A percentile compares a stretch with the other conserved stretches of the same genome.
Conservation (phyloP, 108 stramenopile species). For the Aureococcus anophagefferens region DNA sequence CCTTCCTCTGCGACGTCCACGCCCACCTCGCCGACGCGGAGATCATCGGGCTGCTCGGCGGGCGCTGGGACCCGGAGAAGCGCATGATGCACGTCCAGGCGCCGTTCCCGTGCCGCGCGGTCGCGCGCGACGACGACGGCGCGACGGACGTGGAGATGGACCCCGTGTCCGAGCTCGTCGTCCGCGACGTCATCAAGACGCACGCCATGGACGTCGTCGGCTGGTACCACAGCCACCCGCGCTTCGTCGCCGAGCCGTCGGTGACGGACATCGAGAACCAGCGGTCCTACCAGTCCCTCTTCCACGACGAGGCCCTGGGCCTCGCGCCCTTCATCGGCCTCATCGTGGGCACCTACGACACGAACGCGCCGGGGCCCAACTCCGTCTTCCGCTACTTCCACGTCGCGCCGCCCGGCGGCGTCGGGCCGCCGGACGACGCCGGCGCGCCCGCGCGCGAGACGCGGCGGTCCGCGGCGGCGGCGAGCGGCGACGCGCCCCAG, state of each 20-base stretch:
- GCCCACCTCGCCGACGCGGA: slow-evolving; percentile 49
- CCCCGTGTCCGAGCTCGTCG: slow-evolving; percentile 42
- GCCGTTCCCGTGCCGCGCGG: slow-evolving; percentile 46
- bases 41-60: slow-evolving; percentile 56
- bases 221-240: slow-evolving; percentile 51
- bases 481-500: neutral
- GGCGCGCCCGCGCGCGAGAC: too few species aligned
- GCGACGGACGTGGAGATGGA: slow-evolving; percentile 60
- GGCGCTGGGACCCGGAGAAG: slow-evolving; percentile 29
- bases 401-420: neutral
- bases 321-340: slow-evolving; percentile 41
- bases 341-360: slow-evolving; percentile 47
- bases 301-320: slow-evolving; percentile 19
- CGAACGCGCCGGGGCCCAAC: neutral
- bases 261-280: slow-evolving; percentile 56
- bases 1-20: slow-evolving; percentile 48
- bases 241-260: slow-evolving; percentile 37
- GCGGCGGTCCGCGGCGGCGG: too few species aligned
- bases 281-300: slow-evolving; percentile 40
- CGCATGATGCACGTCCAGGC: slow-evolving; percentile 47
- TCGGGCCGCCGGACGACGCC: neutral
- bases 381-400: neutral
- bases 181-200: slow-evolving; percentile 33
- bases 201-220: slow-evolving; percentile 45
- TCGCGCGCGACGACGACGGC: slow-evolving; percentile 34